phyloP scores from a whole-genome alignment of 345 rosid genomes.

The Rubroshorea leprosula region DNA sequence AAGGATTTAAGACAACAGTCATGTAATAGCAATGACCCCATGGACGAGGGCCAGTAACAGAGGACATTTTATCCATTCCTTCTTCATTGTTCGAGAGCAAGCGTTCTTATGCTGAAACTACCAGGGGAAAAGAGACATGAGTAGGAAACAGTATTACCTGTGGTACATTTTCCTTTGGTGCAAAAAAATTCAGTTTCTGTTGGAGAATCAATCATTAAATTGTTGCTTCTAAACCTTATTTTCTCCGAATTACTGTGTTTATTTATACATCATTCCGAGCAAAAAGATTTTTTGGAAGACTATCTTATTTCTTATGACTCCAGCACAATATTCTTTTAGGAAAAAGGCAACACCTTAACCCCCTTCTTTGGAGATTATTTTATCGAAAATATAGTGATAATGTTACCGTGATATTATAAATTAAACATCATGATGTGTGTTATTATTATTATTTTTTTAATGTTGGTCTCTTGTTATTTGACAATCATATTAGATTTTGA shows the following conservation, averaged over 20 bases:
- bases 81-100: slow-evolving; percentile 1
- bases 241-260: too few relatives aligned
- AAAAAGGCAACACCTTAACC: too few relatives aligned
- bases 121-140: not conserved
- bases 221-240: not conserved
- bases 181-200: not conserved
- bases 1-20: slow-evolving; percentile 37
- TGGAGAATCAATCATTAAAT: not conserved
- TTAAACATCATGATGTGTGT: too few relatives aligned
- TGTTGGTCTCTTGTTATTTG: too few relatives aligned
- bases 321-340: too few relatives aligned
- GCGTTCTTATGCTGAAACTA: not conserved
- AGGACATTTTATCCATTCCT: not conserved
- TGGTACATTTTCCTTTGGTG: not conserved
- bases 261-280: not conserved
- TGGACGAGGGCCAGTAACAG: slow-evolving; percentile 53
- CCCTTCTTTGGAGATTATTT: too few relatives aligned
- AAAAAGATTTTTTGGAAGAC: not conserved
- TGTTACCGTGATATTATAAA: too few relatives aligned
- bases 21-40: slow-evolving; percentile 35
- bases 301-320: too few relatives aligned
- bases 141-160: not conserved
- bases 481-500: too few relatives aligned
- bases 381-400: too few relatives aligned
- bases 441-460: too few relatives aligned